Conservation (phyloP, 208 protist genomes). For the Trypanosoma platydactyli region DNA sequence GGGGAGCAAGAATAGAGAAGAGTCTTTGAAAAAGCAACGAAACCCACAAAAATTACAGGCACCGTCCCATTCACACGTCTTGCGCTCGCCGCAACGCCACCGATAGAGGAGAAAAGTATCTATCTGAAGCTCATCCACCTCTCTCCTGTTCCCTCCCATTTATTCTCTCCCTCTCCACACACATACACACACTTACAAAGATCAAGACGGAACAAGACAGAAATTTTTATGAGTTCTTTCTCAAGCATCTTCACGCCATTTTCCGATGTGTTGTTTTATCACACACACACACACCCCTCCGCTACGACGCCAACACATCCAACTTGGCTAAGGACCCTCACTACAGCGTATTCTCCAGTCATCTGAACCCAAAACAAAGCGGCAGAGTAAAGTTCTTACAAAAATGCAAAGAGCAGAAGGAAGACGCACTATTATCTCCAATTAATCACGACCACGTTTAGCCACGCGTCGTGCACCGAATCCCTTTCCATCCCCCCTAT, state of each 20-base stretch:
- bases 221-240: background rate
- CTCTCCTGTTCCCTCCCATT: background rate
- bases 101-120: too few relatives aligned
- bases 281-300: background rate
- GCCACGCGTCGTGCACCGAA: constrained; percentile 44
- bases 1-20: too few relatives aligned
- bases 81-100: too few relatives aligned
- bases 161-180: background rate
- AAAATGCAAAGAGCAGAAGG: background rate
- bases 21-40: background rate
- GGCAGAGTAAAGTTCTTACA: background rate
- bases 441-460: constrained; percentile 19
- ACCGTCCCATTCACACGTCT: too few relatives aligned
- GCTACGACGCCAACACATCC: background rate
- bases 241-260: background rate
- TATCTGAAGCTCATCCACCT: too few relatives aligned
- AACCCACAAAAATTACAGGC: background rate
- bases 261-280: background rate
- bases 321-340: background rate
- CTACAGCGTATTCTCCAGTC: background rate
- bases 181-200: constrained; percentile 14
- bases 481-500: constrained; percentile 79
- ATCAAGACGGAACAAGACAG: too few relatives aligned
- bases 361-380: background rate
- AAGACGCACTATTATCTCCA: background rate